Evolutionary conservation across 2,329 filamentous ascomycete genomes (phyloP), one percentile per base, ranked within the genome.

Genomic region (Apiospora sp.): DNA sequence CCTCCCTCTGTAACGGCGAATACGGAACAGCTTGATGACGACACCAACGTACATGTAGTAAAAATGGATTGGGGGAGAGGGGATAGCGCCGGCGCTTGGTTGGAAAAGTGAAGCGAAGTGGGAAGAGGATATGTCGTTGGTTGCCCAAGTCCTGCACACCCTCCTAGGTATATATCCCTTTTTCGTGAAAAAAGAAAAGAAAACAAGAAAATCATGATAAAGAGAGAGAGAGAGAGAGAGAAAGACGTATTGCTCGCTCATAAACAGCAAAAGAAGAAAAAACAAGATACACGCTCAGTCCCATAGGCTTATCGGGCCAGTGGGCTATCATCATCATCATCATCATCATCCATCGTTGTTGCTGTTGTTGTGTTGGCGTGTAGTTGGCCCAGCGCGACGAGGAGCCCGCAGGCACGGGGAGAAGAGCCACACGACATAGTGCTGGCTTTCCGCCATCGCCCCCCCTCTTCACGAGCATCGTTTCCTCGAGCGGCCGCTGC

Each of bases 111-210:
- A 64, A 64, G 30, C n/a, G 58, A 41, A 41, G 10, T 14, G 4
- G 10, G 19, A 22, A 22, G 34, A 41, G 34, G 58, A 12, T 22
- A n/a, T 64, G 58, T 64, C 58, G 10, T 64, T 41, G 58, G 58
- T 64, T 64, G 58, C 58, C 58, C 58, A 64, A 46, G 41, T 68
- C 67, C 10, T 48, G 30, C 27, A 30, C 19, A 14, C 24, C 24
- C 67, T 68, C 67, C 13, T 44, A 30, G 41, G 24, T 48, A 46
- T 68, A 68, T 68, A 68, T 48, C 67, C 44, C 67, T 19, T 68
- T 46, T n/a, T 44, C n/a, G 27, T 12, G 30, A 34, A 48, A 27
- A 24, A 7, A 6, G 30, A 34, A 48, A 27, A 24, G 8, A 6
- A 10, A 48, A 48, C 10, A 10, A 41, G 37, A 41, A 30, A 30